Evolutionary conservation across 2,329 filamentous ascomycete genomes (phyloP).

Genomic region (Fusarium keratoplasticum): DNA sequence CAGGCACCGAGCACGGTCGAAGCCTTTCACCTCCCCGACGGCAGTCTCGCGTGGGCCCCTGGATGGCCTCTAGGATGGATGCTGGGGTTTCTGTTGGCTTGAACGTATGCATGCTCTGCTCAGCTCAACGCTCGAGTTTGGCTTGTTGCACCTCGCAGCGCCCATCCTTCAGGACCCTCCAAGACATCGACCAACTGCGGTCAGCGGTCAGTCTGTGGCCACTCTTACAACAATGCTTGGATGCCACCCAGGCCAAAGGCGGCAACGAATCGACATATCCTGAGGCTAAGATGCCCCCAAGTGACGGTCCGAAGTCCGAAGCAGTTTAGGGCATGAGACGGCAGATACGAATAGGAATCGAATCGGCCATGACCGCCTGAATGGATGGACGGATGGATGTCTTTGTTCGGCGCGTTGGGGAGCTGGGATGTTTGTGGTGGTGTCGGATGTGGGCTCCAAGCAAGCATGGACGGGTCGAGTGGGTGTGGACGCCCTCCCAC

Average conservation of each 20-base stretch:
- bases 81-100: slow-evolving; percentile 1
- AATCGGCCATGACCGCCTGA: slow-evolving; percentile 16
- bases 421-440: slow-evolving; percentile 42
- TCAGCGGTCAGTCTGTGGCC: slow-evolving; percentile 4
- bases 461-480: slow-evolving; percentile 20
- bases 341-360: slow-evolving; percentile 25
- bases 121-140: slow-evolving; percentile 14
- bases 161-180: background rate
- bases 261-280: slow-evolving; percentile 23
- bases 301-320: slow-evolving; percentile 28
- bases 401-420: slow-evolving; percentile 33
- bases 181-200: slow-evolving; percentile 1
- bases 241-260: slow-evolving; percentile 23
- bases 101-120: background rate
- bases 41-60: slow-evolving; percentile 34
- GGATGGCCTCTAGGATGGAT: slow-evolving; percentile 19
- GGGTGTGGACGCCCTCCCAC: slow-evolving; percentile 32
- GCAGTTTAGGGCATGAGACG: slow-evolving; percentile 25
- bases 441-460: slow-evolving; percentile 37
- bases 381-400: slow-evolving; percentile 37
- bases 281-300: slow-evolving; percentile 2
- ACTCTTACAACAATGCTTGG: slow-evolving; percentile 1
- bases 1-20: slow-evolving; percentile 3
- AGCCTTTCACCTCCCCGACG: slow-evolving; percentile 18
- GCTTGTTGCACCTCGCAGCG: background rate